phyloP scores from a whole-genome alignment of 2,329 filamentous ascomycete genomes.

The Fusarium sp. region DNA sequence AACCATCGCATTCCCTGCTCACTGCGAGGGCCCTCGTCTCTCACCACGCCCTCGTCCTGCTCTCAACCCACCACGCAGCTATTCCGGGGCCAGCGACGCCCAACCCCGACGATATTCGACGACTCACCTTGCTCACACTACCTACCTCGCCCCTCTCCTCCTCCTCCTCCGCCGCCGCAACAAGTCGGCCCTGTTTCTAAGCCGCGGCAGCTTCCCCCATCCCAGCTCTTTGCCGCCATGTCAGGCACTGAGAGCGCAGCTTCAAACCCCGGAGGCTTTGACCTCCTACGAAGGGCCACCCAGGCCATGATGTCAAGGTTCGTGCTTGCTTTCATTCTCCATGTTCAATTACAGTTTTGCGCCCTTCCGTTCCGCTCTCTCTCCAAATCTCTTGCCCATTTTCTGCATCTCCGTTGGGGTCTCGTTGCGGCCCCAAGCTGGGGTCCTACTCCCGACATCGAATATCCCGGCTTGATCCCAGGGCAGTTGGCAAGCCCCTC shows the following conservation, averaged over 20 bases:
- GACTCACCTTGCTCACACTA: slow-evolving; percentile 32
- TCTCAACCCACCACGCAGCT: slow-evolving; percentile 14
- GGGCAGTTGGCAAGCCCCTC: slow-evolving; percentile 28
- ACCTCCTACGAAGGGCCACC: slow-evolving; percentile 70
- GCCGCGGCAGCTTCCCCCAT: slow-evolving; percentile 41
- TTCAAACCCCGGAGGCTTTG: slow-evolving; percentile 61
- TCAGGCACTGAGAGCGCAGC: slow-evolving; percentile 60
- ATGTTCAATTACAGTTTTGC: slow-evolving; percentile 25
- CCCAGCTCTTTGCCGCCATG: slow-evolving; percentile 54
- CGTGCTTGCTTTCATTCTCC: slow-evolving; percentile 49
- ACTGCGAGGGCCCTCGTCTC: slow-evolving; percentile 12
- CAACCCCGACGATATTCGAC: slow-evolving; percentile 31
- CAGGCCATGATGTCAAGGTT: slow-evolving; percentile 74
- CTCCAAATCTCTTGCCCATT: slow-evolving; percentile 7
- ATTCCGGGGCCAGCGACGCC: slow-evolving; percentile 33
- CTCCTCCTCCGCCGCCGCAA: slow-evolving; percentile 24
- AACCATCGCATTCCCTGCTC: slow-evolving; percentile 24
- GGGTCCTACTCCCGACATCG: slow-evolving; percentile 2
- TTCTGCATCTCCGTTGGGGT: slow-evolving; percentile 7
- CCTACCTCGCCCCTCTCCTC: slow-evolving; percentile 36
- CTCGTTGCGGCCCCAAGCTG: slow-evolving; percentile 30
- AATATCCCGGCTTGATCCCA: slow-evolving; percentile 23
- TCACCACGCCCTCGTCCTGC: slow-evolving; percentile 24
- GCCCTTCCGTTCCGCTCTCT: not conserved
- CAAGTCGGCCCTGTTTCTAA: slow-evolving; percentile 38